Percentiles rank a stretch among this genome's conserved stretches.
phyloP scores from a whole-genome alignment of 345 rosid species.

The Eucalyptus globulus region DNA sequence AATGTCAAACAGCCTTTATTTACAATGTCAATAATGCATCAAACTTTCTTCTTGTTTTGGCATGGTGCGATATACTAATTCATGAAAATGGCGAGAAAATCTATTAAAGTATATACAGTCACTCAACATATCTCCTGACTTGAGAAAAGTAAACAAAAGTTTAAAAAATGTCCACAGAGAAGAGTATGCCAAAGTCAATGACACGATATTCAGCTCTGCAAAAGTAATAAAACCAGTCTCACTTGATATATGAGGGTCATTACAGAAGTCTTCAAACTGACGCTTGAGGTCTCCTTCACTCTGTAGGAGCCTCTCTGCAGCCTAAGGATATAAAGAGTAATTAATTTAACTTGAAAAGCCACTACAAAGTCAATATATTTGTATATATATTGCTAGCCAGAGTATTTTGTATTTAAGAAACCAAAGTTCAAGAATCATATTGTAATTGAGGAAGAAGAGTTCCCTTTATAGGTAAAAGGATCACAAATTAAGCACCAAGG shows the following conservation, averaged over 20 bases:
- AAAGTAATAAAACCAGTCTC: conserved; percentile 7
- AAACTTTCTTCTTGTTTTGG: neutral
- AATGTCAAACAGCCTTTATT: neutral
- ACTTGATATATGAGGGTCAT: conserved; percentile 53
- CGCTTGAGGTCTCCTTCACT: conserved; percentile 47
- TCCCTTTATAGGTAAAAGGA: neutral
- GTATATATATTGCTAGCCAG: neutral
- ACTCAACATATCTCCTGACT: neutral
- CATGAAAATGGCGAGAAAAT: neutral
- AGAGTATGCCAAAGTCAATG: neutral
- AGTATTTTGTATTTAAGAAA: neutral
- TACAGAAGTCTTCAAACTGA: conserved; percentile 48
- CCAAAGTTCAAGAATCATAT: neutral
- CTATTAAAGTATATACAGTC: neutral
- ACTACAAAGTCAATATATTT: neutral
- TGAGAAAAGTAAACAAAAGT: neutral
- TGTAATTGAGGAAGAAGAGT: neutral
- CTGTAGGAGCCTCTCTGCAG: conserved; percentile 73
- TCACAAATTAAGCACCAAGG: neutral
- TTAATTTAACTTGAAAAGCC: neutral
- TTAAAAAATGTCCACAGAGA: neutral
- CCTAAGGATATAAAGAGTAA: conserved; percentile 29
- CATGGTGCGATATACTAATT: neutral
- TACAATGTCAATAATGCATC: neutral
- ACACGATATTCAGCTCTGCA: neutral